Evolutionary conservation across 805 yeast genomes (phyloP), one percentile per base, ranked within the genome.

Genomic region (Debaryomyces hansenii): DNA sequence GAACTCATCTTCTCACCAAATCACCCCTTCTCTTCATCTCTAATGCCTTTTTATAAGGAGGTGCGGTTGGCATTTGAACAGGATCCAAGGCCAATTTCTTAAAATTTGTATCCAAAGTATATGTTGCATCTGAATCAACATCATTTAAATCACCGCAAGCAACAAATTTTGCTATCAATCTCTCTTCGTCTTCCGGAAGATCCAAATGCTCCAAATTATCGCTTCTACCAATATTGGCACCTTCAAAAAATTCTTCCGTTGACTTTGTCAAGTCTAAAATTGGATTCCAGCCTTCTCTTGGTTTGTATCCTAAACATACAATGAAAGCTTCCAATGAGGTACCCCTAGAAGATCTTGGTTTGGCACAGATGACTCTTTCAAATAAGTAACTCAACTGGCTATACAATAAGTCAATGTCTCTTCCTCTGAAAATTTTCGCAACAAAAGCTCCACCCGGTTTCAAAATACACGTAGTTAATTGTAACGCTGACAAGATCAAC

Each of bases 51-150:
- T 92, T 92, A 67, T 94, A 94, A 1, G 99, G 97, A 1, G 99
- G 99, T 28, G 96, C 94, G 0, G 97, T 91, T 7, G 99, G 99
- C 64, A 83, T 75, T 59, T 94, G 98, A 9, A 94, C 96, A 0
- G 99, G 99, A 54, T 90, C 95, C 49, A 94, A 68, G 48, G 90
- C 84, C 27, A 61, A 54, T 5, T 68, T 64, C 16, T 63, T 64
- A 33, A 61, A 65, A 27, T 55, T 60, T 3, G 57, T 42, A 27
- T 80, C 83, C 33, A 84, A 66, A 5, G 82, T 68, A 62, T 94
- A 94, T 0, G 98, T 92, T 0, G 99, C 99, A 67, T 94, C 99
- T 0, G 97, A 88, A 64, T 94, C 99, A 43, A 85, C 87, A 55
- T 87, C 87, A 37, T 83, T 76, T 47, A 94, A 74, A 58, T 90